These are phyloP conservation scores for Actinomortierella wolfii DNA, from an alignment of 371 early-diverging fungal genomes.

Conservation along the genomic window DNA sequence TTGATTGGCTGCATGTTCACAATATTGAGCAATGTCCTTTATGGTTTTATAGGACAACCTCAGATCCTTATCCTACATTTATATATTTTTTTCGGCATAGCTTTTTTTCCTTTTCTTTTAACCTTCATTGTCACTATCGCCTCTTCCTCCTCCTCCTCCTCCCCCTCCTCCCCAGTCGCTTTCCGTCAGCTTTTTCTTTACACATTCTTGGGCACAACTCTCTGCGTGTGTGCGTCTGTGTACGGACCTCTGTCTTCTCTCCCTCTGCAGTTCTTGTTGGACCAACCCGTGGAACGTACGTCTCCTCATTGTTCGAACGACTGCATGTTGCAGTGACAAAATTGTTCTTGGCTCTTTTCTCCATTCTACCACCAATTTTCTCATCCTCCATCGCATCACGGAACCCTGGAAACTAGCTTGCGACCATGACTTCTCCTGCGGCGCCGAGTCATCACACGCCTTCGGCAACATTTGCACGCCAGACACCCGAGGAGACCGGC, in stretches of 20 bases:
- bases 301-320: neutral
- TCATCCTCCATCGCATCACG: neutral
- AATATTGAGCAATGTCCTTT: too few relatives aligned
- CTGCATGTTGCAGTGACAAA: neutral
- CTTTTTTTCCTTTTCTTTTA: neutral
- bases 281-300: neutral
- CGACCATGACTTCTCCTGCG: conserved; percentile 34
- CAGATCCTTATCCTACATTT: too few relatives aligned
- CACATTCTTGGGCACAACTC: neutral
- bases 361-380: neutral
- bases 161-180: neutral
- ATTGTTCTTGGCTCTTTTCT: neutral
- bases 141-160: neutral
- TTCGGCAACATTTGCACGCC: conserved; percentile 66
- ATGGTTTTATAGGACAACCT: too few relatives aligned
- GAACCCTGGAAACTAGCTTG: neutral
- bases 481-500: conserved; percentile 57
- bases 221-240: neutral
- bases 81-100: neutral
- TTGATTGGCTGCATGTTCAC: too few relatives aligned
- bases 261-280: neutral
- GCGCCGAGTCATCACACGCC: conserved; percentile 46
- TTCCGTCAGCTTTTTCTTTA: neutral
- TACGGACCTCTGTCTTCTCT: neutral
- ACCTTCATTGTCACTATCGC: neutral